phyloP scores from a whole-genome alignment of 1,284 basidiomycete genomes.

The Coniferiporia weirii region DNA sequence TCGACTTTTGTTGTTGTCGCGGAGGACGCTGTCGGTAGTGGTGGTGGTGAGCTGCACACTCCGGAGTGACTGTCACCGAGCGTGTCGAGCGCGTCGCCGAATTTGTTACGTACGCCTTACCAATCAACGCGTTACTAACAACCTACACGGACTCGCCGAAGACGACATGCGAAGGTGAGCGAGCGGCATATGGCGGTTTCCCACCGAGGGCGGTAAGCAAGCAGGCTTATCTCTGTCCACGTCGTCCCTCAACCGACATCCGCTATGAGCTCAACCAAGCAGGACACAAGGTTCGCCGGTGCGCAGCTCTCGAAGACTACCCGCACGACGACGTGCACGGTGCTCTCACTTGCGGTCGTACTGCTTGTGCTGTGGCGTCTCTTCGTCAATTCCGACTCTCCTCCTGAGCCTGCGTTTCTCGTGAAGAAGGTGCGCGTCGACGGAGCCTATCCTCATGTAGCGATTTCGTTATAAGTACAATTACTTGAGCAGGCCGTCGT shows the following conservation, averaged over 20 bases:
- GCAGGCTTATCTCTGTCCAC: no score
- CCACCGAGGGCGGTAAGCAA: no score
- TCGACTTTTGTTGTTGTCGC: no score
- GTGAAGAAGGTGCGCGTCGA: constrained; percentile 2
- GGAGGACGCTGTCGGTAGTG: background rate
- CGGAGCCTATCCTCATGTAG: background rate
- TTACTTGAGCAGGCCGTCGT: constrained; percentile 49
- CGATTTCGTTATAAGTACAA: background rate
- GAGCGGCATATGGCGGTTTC: no score
- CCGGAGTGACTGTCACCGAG: background rate
- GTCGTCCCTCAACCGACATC: no score
- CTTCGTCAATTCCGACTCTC: constrained; percentile 2
- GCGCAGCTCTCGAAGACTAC: constrained; percentile 3
- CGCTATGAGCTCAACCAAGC: background rate
- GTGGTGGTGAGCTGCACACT: background rate
- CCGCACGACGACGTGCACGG: constrained; percentile 8
- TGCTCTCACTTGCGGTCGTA: background rate
- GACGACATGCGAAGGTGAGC: background rate
- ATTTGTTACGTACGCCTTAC: background rate
- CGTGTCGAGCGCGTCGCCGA: constrained; percentile 1
- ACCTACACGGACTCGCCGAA: background rate
- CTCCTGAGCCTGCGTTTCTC: background rate
- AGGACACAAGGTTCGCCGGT: background rate
- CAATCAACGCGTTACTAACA: background rate
- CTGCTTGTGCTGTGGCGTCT: constrained; percentile 6